Evolutionary conservation across 371 early-diverging fungal species (phyloP), one percentile per base, ranked within the genome.

Genomic region (Syncephalastrum monosporum): DNA sequence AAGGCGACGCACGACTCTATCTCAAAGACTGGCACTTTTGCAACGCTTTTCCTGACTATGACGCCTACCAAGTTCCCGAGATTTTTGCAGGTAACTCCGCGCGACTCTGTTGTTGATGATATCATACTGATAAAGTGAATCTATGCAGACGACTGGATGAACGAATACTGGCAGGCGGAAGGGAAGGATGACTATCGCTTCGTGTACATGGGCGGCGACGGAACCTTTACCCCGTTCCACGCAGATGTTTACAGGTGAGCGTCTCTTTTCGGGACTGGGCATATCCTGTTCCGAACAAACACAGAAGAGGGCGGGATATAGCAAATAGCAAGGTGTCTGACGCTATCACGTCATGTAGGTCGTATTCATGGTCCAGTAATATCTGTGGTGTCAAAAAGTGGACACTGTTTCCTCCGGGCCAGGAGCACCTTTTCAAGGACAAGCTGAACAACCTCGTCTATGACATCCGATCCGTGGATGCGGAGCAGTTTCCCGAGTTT

Each of bases 341-440:
- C 2, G 8, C 38, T 33, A 0, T 12, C 10, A 24, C 45, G 33
- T 16, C 50, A 25, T 8, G 25, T 60, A 81, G 84, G 49, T 88
- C 88, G 19, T 89, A 86, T 61, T 87, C 88, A 15, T 90, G 91
- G 91, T 85, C 85, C n/a, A 78, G 86, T 42, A 90, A 90, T 51
- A 81, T 90, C 5, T 87, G 88, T 53, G 91, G 91, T 5, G 65
- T 79, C 21, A 90, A 90, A 50, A 75, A 73, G 25, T 90, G 91
- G 91, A 82, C 82, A 0, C 64, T 90, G 21, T 85, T 87, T 44
- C 82, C 85, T 13, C 88, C 89, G 0, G 77, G 71, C 5, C 86
- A 88, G 58, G 83, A 78, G 57, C 65, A 72, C 1, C 65, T 74
- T 17, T 77, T 80, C 43, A 65, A 71, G 45, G 83, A 82, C 56